phyloP scores from a whole-genome alignment of 768 basidiomycete genomes.

The Tricholoma saponaceum region DNA sequence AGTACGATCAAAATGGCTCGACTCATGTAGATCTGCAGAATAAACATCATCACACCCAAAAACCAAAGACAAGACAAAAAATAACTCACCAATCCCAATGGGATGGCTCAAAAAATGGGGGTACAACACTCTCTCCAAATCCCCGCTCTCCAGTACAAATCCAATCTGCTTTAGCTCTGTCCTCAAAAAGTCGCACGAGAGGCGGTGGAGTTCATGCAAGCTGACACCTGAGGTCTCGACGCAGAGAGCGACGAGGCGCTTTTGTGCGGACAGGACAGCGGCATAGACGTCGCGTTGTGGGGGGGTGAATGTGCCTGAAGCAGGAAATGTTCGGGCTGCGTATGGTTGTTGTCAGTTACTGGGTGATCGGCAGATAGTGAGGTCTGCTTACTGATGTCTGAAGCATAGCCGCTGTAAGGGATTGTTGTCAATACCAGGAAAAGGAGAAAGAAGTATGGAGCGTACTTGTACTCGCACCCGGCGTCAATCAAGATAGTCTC shows the following conservation, averaged over 20 bases:
- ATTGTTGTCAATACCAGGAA: slow-evolving; percentile 2
- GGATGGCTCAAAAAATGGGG: slow-evolving; percentile 93
- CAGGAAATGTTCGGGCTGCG: slow-evolving; percentile 84
- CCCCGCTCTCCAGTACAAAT: slow-evolving; percentile 53
- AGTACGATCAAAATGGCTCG: slow-evolving; percentile 53
- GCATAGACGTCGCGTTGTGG: slow-evolving; percentile 85
- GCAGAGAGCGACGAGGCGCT: slow-evolving; percentile 59
- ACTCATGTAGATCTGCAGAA: slow-evolving; percentile 82
- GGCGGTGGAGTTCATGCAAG: slow-evolving; percentile 74
- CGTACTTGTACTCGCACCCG: slow-evolving; percentile 88
- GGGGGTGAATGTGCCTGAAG: slow-evolving; percentile 70
- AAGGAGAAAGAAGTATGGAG: slow-evolving; percentile 5
- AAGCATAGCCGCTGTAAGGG: slow-evolving; percentile 74
- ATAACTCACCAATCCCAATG: slow-evolving; percentile 74
- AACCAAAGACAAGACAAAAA: background rate
- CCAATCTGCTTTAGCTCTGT: slow-evolving; percentile 77
- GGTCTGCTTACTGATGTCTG: slow-evolving; percentile 77
- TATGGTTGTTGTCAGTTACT: slow-evolving; percentile 3
- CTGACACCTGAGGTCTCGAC: slow-evolving; percentile 51
- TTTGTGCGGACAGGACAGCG: slow-evolving; percentile 71
- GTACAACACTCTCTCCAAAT: slow-evolving; percentile 76
- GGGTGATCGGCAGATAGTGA: background rate
- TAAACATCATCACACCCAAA: slow-evolving; percentile 4
- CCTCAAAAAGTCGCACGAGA: slow-evolving; percentile 62
- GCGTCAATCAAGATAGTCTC: slow-evolving; percentile 89